Evolutionary conservation across 2,329 filamentous ascomycete genomes (phyloP), one percentile per base, ranked within the genome.

Genomic region (Aspergillus sp.): DNA sequence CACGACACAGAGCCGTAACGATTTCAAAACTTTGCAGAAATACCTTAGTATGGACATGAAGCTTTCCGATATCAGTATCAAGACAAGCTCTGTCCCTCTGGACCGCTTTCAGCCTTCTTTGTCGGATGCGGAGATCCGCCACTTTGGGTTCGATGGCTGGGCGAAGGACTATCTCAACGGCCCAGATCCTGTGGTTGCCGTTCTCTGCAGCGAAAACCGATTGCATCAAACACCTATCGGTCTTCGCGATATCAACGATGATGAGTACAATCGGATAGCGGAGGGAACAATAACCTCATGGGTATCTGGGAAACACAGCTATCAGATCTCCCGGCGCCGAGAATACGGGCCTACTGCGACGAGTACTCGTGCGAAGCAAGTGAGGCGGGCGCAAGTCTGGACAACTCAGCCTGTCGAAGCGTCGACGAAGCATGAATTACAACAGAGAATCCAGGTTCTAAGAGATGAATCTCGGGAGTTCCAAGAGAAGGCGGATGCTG

Each of bases 161-260:
- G 83, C 89, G 0, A 75, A 87, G 22, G 86, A 97, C 60, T 88
- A 80, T 49, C 63, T 98, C 5, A 78, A 84, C 30, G 93, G 91
- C 0, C 94, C 94, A 0, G 82, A 85, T 1, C 79, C 87, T 1
- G 88, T 98, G 1, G 72, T 97, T 30, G 85, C 88, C 5, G 93
- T 95, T 86, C 79, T 98, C 19, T 96, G 90, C 66, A 79, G 82
- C 10, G 84, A 87, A 56, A 81, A 78, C 49, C 78, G 73, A 46
- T 67, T 96, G 5, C 82, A 95, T 58, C 72, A 74, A 22, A 84
- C 84, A 5, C 88, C 82, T 0, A 78, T 91, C 41, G 75, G 80
- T 13, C 71, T 83, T 12, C 66, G 65, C 4, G 81, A 88, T 7
- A 81, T 90, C 30, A 79, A 67, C 2, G 79, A 87, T 27, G 74